These are phyloP conservation scores for Begonia masoniana DNA, from an alignment of 306 rosid genomes.

Conservation along the genomic window DNA sequence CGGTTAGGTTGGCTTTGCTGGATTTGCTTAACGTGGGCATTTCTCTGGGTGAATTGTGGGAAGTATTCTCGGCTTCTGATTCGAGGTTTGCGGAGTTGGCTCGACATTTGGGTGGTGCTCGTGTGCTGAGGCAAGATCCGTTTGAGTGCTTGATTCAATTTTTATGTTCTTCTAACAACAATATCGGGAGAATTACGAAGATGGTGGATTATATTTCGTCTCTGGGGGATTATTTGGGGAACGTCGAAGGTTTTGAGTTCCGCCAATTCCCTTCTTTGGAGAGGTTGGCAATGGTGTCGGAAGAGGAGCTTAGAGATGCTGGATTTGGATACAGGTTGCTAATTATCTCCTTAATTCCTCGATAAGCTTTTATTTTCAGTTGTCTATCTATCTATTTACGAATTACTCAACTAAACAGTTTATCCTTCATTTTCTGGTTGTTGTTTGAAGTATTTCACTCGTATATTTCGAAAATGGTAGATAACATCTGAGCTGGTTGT, in stretches of 20 bases:
- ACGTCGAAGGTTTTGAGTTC: conserved; percentile 50
- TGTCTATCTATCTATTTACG: background rate
- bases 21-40: conserved; percentile 62
- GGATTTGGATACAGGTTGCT: conserved; percentile 88
- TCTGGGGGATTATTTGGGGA: conserved; percentile 46
- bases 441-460: too few species aligned
- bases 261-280: conserved; percentile 58
- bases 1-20: conserved; percentile 31
- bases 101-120: conserved; percentile 41
- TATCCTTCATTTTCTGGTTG: too few species aligned
- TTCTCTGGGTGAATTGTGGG: conserved; percentile 56
- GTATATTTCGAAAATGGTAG: too few species aligned
- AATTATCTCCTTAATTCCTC: background rate
- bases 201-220: conserved; percentile 86
- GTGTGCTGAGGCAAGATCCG: conserved; percentile 90
- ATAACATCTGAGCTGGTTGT: too few species aligned
- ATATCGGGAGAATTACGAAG: conserved; percentile 68
- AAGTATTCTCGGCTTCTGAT: conserved; percentile 49
- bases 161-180: conserved; percentile 81
- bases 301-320: conserved; percentile 60
- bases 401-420: background rate
- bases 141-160: conserved; percentile 88
- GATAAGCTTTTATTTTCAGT: background rate
- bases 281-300: conserved; percentile 44
- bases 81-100: conserved; percentile 58